Evolutionary conservation across 495 filamentous ascomycete species (phyloP).

Genomic region (Choiromyces venosus): DNA sequence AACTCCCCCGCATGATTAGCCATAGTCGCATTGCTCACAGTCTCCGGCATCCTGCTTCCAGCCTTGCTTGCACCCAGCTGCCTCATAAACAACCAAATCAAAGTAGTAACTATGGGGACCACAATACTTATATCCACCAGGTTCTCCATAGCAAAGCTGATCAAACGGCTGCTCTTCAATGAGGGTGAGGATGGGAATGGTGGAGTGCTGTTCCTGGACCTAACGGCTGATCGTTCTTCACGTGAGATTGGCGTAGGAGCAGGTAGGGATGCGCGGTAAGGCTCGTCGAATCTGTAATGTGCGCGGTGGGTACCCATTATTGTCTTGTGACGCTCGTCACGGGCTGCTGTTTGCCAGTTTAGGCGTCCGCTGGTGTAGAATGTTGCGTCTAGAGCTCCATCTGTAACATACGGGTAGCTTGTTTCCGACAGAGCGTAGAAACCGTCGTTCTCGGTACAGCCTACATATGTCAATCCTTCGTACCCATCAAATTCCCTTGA

Average conservation of each 20-base stretch:
- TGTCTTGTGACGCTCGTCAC: conserved; percentile 33
- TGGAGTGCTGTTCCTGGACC: conserved; percentile 26
- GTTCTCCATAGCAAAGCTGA: conserved; percentile 29
- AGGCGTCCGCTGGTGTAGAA: conserved; percentile 26
- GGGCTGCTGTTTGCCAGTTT: conserved; percentile 27
- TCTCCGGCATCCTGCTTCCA: not conserved
- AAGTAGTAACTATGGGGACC: conserved; percentile 5
- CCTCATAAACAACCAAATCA: conserved; percentile 1
- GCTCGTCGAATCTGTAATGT: conserved; percentile 27
- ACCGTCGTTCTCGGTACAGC: conserved; percentile 73
- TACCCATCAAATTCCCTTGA: conserved; percentile 51
- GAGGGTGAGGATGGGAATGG: conserved; percentile 34
- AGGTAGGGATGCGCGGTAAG: conserved; percentile 32
- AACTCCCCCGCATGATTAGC: not conserved
- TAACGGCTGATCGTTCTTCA: conserved; percentile 22
- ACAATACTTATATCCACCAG: conserved; percentile 35
- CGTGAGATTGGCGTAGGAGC: conserved; percentile 9
- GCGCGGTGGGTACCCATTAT: conserved; percentile 36
- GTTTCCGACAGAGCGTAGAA: conserved; percentile 93
- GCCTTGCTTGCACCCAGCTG: not conserved
- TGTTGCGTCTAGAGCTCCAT: conserved; percentile 29
- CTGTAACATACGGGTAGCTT: conserved; percentile 61
- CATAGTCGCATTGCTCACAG: not conserved
- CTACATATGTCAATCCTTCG: conserved; percentile 64
- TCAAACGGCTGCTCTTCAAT: conserved; percentile 28